Evolutionary conservation across 495 filamentous ascomycete genomes (phyloP), one percentile per base, ranked within the genome.

Genomic region (Arthonia radiata): DNA sequence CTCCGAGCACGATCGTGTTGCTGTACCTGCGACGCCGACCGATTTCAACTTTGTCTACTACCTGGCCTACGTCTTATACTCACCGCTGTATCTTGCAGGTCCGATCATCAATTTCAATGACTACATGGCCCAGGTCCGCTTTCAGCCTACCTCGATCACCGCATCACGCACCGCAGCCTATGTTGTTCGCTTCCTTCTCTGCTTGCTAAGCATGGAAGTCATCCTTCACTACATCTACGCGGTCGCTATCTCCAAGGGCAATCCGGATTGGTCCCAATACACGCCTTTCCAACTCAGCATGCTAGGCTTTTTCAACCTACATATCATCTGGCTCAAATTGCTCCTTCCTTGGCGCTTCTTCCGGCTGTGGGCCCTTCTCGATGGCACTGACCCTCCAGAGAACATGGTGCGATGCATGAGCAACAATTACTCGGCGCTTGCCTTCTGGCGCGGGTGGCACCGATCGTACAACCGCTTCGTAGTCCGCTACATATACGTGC

Each of bases 51-150:
- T 86, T 44, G 52, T 61, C 31, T 86, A 81, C 48, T 93, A 89
- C 42, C 32, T 92, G 25, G 77, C 74, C 16, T 94, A 93, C 46
- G 48, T 66, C 22, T 60, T 92, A 30, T 99, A 99, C 47, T 73
- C 81, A 0, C 89, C 86, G 0, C 59, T 99, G 1, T 99, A 92
- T 43, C 59, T 99, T 15, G 61, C 82, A 0, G 86, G 86, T 1
- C 86, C 86, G 4, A 90, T 99, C 38, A 37, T 94, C 29, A 93
- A 81, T 15, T 99, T 94, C 56, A 99, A 99, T 49, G 86, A 94
- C 52, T 93, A 89, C 53, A 73, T 92, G 28, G 78, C 81, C 10
- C 86, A 99, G 44, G 54, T 58, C 37, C 55, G 77, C 34, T 73
- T 83, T 44, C 61, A 62, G 6, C 47, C 77, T 1, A 57, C 67